Base-by-base conservation (phyloP, 129 eudicot species). In the Pulicaria dysenterica region DNA sequence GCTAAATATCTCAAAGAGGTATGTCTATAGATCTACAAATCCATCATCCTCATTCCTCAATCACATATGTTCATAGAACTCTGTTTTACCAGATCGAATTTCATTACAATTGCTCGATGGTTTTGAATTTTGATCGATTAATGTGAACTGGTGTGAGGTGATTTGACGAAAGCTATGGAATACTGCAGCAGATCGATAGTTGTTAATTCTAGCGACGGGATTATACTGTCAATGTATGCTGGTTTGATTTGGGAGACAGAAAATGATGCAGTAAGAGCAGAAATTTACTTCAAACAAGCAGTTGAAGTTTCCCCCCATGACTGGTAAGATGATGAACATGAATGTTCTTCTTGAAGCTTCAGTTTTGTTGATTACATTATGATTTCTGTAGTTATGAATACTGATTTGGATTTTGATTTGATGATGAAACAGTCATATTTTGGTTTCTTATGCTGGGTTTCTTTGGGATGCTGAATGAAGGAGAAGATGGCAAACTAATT, bases 151-250 rank as follows among this genome's bases (percentile, higher is more conserved):
- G 95, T 88, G 64, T 82, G 66, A 79, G 67, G 81, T 68, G 92
- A 91, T 62, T 15, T 45, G 3, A 78, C 56, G 58, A 86, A 78
- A 69, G 97, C 97, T n/a, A 93, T 88, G 67, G 97, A 86, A 74
- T 91, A 78, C 17, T 91, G 91, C 50, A 91, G 87, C 53, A 84
- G 97, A 67, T 96, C 96, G 38, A 91, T 91, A 67, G 69, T 91
- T 14, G 90, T 87, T 7, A 80, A 74, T 64, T 93, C 97, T 0
- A 88, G 84, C 53, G 97, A 86, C 49, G 93, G 91, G 4, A 90
- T 83, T 65, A 70, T 85, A 63, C 77, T 91, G 17, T 88, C 87
- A 3, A 72, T 91, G 65, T 91, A 88, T 34, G 97, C 86, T 14
- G 88, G 84, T 49, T 50, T 91, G 44, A 82, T 91, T 7, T 91